phyloP scores from a whole-genome alignment of 768 basidiomycete species.

The Tylopilus cervinicoccineus region DNA sequence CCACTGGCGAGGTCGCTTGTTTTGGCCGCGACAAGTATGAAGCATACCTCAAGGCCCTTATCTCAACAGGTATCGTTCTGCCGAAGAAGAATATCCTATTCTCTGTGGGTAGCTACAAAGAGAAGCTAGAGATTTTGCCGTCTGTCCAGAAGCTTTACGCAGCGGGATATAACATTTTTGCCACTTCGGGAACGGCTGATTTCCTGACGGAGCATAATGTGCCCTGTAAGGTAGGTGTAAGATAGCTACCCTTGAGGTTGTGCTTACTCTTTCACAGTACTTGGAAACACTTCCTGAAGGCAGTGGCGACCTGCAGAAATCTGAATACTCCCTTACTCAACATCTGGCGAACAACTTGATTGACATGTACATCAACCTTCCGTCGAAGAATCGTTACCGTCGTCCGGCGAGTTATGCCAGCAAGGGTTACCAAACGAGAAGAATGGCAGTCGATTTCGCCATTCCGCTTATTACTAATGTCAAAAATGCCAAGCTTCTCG shows the following conservation, averaged over 20 bases:
- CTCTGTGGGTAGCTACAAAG: constrained; percentile 94
- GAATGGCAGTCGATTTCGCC: constrained; percentile 99
- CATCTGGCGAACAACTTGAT: constrained; percentile 96
- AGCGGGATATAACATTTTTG: constrained; percentile 94
- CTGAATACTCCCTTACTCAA: constrained; percentile 95
- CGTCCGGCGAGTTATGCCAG: constrained; percentile 96
- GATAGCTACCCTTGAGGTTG: not conserved
- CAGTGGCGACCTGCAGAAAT: constrained; percentile 78
- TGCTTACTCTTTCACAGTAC: constrained; percentile 48
- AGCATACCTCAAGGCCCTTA: constrained; percentile 94
- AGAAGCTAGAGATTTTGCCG: constrained; percentile 94
- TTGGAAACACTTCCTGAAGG: constrained; percentile 82
- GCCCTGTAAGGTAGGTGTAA: constrained; percentile 75
- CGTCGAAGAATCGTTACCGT: constrained; percentile 95
- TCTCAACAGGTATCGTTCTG: constrained; percentile 90
- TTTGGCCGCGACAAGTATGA: constrained; percentile 98
- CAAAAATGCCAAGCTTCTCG: constrained; percentile 95
- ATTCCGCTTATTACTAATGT: constrained; percentile 97
- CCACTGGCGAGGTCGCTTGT: constrained; percentile 98
- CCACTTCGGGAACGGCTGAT: constrained; percentile 95
- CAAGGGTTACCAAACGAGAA: constrained; percentile 93
- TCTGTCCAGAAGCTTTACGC: constrained; percentile 92
- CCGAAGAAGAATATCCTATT: constrained; percentile 98
- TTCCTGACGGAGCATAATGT: constrained; percentile 97
- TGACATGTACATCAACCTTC: constrained; percentile 99